A percentile compares a stretch with the other conserved stretches of the same genome.
Conservation (phyloP, 176 grass and related monocot species). For the Rhynchospora pubera region DNA sequence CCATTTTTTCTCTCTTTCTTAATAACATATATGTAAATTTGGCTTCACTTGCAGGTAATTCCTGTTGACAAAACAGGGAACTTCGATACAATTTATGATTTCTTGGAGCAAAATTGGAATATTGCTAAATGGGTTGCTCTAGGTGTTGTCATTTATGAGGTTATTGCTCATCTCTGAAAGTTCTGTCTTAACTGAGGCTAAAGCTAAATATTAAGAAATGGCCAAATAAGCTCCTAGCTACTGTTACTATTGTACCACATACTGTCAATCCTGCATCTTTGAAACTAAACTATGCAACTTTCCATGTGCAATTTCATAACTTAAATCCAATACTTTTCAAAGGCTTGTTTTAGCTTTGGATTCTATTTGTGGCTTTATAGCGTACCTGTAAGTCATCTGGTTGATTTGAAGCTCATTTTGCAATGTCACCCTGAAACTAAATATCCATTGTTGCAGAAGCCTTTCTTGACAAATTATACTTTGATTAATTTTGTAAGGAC, state of each 20-base stretch:
- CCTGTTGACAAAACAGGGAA: constrained; percentile 75
- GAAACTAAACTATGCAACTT: background rate
- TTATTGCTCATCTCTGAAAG: background rate
- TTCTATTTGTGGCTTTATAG: background rate
- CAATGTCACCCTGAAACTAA: background rate
- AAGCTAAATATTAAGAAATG: background rate
- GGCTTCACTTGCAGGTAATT: constrained; percentile 52
- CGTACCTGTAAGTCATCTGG: background rate
- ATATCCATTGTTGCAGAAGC: background rate
- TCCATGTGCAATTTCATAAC: too few species aligned
- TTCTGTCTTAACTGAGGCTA: background rate
- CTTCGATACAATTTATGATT: constrained; percentile 73
- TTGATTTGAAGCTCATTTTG: constrained; percentile 1
- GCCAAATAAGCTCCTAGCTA: background rate
- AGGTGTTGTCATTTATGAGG: constrained; percentile 75
- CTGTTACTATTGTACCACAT: background rate
- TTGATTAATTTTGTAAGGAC: background rate
- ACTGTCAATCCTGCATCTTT: background rate
- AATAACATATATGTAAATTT: background rate
- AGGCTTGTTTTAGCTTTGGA: background rate
- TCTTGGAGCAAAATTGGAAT: constrained; percentile 81
- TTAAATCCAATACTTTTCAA: too few species aligned
- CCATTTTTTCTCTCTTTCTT: constrained; percentile 10
- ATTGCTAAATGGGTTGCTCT: constrained; percentile 91
- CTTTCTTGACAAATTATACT: background rate